Evolutionary conservation across 495 filamentous ascomycete species (phyloP), one percentile per base, ranked within the genome.

Genomic region (Talaromyces adpressus): DNA sequence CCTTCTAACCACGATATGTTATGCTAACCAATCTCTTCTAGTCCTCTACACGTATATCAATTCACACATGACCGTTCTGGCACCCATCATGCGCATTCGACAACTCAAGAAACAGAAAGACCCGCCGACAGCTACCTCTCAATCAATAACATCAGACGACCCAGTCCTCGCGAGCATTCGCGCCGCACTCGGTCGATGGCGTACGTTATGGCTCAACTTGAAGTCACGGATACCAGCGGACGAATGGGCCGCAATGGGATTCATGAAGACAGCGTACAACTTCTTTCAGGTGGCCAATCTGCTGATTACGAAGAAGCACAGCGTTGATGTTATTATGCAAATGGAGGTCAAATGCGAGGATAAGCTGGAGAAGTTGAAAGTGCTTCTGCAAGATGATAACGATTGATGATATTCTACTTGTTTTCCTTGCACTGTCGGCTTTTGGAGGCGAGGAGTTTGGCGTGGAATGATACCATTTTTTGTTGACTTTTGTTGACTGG

Each of bases 271-370:
- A 52, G 72, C 71, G 0, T 79, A 79, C 58, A 77, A 78, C 12
- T 79, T 81, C 67, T 81, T 76, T 76, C 73, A 79, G 14, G 78
- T 81, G 7, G 76, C 77, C 23, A 73, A 77, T 27, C 65, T 81
- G 3, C 71, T 81, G 2, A 77, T 79, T 57, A 81, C 77, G n/a
- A 75, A 76, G n/a, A 79, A 79, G 61, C 72, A 78, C 62, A 75
- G 75, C 23, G 72, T 81, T 16, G 78, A 81, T 47, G 75, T 81
- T 16, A 70, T 81, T 1, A 78, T 81, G 76, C 69, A 68, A 45
- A 78, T 79, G 76, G 78, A 81, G 58, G 77, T 81, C n/a, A 72
- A 74, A 57, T 81, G 78, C 20, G 77, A 79, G 60, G 78, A 81
- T 61, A 81, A 81, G 63, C 63, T 81, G 27, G 70, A 77, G 63